phyloP scores from a whole-genome alignment of 2,329 filamentous ascomycete genomes.

The Periglandula ipomoeae region DNA sequence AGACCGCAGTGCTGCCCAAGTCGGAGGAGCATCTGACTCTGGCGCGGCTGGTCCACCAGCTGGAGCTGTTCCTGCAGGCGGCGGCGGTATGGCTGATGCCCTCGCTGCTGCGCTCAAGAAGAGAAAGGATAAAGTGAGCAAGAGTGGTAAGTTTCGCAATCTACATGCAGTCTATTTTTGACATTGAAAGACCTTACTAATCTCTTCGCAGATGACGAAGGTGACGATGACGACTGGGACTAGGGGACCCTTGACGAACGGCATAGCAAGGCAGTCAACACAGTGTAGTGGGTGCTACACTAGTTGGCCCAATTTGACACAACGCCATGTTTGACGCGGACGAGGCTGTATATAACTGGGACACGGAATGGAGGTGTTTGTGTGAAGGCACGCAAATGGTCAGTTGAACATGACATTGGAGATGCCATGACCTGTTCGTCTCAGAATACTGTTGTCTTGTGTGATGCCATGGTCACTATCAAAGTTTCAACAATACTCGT shows the following conservation, averaged over 20 bases:
- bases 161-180: too few relatives aligned
- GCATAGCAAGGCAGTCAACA: not conserved
- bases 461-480: too few relatives aligned
- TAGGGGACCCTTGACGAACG: constrained; percentile 21
- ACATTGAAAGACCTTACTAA: constrained; percentile 6
- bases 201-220: constrained; percentile 56
- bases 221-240: constrained; percentile 65
- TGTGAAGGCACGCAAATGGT: too few relatives aligned
- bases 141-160: constrained; percentile 66
- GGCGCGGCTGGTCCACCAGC: constrained; percentile 43
- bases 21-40: constrained; percentile 43
- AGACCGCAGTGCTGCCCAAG: constrained; percentile 58
- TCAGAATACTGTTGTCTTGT: too few relatives aligned
- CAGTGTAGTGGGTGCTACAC: not conserved
- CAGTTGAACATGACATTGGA: too few relatives aligned
- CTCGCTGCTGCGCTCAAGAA: constrained; percentile 69
- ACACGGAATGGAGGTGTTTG: too few relatives aligned
- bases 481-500: too few relatives aligned
- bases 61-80: constrained; percentile 41
- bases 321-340: too few relatives aligned
- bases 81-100: constrained; percentile 68
- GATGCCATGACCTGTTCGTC: too few relatives aligned
- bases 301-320: too few relatives aligned
- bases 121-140: constrained; percentile 88
- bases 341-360: too few relatives aligned